Evolutionary conservation across 1,284 basidiomycete genomes (phyloP).

Genomic region (Papiliotrema nemorosa): DNA sequence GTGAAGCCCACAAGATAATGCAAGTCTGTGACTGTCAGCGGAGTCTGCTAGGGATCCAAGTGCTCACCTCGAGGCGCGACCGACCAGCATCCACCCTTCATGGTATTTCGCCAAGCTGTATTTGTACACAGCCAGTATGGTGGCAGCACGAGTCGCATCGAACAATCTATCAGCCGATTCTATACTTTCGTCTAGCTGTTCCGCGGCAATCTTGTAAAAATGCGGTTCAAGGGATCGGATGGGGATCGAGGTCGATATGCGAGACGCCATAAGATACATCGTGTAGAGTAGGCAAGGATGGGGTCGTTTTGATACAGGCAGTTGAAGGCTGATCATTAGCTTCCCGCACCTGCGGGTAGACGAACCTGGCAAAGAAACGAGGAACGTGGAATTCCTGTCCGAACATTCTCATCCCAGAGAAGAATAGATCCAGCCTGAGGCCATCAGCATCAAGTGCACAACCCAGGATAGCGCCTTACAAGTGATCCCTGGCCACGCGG

Average conservation of each 20-base stretch:
- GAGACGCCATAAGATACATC: slow-evolving; percentile 38
- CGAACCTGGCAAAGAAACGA: slow-evolving; percentile 38
- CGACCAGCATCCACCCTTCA: slow-evolving; percentile 37
- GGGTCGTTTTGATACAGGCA: slow-evolving; percentile 31
- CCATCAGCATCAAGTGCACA: neutral
- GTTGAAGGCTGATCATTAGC: slow-evolving; percentile 22
- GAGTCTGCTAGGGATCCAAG: neutral
- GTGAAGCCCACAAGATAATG: slow-evolving; percentile 35
- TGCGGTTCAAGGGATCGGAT: slow-evolving; percentile 34
- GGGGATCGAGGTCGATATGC: slow-evolving; percentile 25
- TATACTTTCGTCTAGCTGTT: slow-evolving; percentile 30
- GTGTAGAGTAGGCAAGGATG: slow-evolving; percentile 41
- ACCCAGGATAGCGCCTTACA: slow-evolving; percentile 24
- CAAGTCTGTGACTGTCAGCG: slow-evolving; percentile 22
- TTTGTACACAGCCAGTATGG: slow-evolving; percentile 36
- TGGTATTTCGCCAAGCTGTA: slow-evolving; percentile 35
- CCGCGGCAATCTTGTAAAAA: slow-evolving; percentile 30
- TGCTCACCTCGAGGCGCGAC: slow-evolving; percentile 28
- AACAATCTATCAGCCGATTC: slow-evolving; percentile 27
- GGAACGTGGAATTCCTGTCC: slow-evolving; percentile 37
- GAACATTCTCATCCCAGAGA: slow-evolving; percentile 29
- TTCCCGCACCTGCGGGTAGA: neutral
- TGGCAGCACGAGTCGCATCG: slow-evolving; percentile 35
- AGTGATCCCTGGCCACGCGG: slow-evolving; percentile 36
- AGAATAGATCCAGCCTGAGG: slow-evolving; percentile 35